A percentile compares a stretch with the other conserved stretches of the same genome.
Conservation (phyloP, 2,329 filamentous ascomycete genomes). For the Fusarium solani-melongenae region DNA sequence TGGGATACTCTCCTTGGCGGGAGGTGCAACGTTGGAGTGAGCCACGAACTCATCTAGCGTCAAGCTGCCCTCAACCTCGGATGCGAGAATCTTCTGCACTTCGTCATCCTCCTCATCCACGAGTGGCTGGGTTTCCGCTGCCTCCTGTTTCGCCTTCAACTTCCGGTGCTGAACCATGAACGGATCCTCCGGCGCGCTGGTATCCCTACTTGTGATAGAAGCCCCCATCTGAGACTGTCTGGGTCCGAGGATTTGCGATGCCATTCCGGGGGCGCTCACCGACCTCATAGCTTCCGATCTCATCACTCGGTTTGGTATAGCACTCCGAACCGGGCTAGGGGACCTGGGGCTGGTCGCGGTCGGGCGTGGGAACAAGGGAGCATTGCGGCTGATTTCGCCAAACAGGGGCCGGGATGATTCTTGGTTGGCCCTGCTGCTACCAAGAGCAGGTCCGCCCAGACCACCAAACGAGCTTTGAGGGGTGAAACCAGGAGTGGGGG, state of each 20-base stretch:
- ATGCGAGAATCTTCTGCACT: conserved; percentile 70
- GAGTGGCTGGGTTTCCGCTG: conserved; percentile 67
- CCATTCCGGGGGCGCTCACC: conserved; percentile 69
- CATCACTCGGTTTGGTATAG: conserved; percentile 62
- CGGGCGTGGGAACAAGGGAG: conserved; percentile 66
- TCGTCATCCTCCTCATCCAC: conserved; percentile 77
- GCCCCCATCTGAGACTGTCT: conserved; percentile 52
- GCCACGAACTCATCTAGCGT: conserved; percentile 76
- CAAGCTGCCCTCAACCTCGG: conserved; percentile 70
- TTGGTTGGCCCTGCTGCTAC: conserved; percentile 53
- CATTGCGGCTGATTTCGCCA: conserved; percentile 63
- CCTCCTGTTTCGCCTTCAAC: conserved; percentile 65
- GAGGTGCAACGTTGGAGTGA: conserved; percentile 64
- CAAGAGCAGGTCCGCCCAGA: conserved; percentile 52
- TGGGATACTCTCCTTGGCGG: conserved; percentile 67
- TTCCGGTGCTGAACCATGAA: conserved; percentile 63
- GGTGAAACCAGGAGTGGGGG: conserved; percentile 62
- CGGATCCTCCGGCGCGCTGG: conserved; percentile 54
- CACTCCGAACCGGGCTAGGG: conserved; percentile 75
- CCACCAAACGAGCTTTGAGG: conserved; percentile 70
- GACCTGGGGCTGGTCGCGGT: conserved; percentile 72
- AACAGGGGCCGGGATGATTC: conserved; percentile 61
- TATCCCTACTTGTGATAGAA: conserved; percentile 54
- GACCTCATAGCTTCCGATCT: conserved; percentile 65
- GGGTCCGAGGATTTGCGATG: conserved; percentile 63